Evolutionary conservation across 257 asterid species (phyloP).

Genomic region (Jacaranda mimosifolia): DNA sequence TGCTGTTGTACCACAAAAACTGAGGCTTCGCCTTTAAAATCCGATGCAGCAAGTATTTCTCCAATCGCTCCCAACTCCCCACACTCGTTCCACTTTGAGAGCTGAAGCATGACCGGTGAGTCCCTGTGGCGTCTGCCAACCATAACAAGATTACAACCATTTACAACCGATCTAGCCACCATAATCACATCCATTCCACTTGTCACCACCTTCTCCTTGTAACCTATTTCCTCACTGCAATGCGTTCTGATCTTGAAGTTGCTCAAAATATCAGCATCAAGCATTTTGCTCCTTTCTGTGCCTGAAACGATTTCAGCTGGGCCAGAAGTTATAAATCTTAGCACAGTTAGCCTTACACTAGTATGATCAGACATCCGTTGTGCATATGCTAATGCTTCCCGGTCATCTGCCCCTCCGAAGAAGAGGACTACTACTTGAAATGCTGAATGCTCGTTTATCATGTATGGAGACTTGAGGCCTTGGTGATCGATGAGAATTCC

Average conservation of each 20-base stretch:
- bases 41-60: constrained; percentile 55
- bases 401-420: constrained; percentile 72
- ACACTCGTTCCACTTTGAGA: constrained; percentile 49
- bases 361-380: constrained; percentile 51
- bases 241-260: constrained; percentile 45
- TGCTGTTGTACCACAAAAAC: constrained; percentile 70
- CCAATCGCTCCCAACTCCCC: constrained; percentile 68
- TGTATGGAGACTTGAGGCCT: constrained; percentile 37
- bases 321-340: constrained; percentile 39
- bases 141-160: constrained; percentile 56
- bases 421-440: constrained; percentile 56
- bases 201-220: constrained; percentile 52
- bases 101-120: constrained; percentile 51
- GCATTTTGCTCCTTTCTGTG: constrained; percentile 62
- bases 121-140: constrained; percentile 68
- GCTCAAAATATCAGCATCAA: constrained; percentile 58
- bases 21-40: constrained; percentile 51
- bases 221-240: constrained; percentile 34
- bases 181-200: constrained; percentile 55
- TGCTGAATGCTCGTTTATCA: constrained; percentile 33
- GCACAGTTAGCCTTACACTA: constrained; percentile 45
- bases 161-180: constrained; percentile 48
- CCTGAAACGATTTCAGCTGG: constrained; percentile 53
- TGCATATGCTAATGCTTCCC: constrained; percentile 71
- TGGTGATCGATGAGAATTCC: constrained; percentile 61